Evolutionary conservation across 2,329 filamentous ascomycete genomes (phyloP).

Genomic region (Simplicillium aogashimaense): DNA sequence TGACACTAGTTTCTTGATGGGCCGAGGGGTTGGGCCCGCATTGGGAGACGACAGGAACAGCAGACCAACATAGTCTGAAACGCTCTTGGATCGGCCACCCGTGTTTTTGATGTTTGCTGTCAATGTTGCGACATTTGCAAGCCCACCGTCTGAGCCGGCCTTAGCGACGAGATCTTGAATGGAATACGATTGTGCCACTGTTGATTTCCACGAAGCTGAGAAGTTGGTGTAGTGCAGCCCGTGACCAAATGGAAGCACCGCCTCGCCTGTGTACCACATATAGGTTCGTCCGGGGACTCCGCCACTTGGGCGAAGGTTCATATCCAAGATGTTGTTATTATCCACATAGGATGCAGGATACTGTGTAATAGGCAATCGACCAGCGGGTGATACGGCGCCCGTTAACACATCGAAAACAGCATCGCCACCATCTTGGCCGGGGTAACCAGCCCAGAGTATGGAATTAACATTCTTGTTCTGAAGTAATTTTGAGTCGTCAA

Average conservation of each 20-base stretch:
- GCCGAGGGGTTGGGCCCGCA: conserved; percentile 7
- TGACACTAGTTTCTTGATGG: conserved; percentile 9
- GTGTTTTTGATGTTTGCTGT: conserved; percentile 4
- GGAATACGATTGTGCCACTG: background rate
- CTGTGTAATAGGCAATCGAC: conserved; percentile 42
- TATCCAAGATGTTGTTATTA: conserved; percentile 42
- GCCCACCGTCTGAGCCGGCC: conserved; percentile 2
- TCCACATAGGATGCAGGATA: conserved; percentile 42
- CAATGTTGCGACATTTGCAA: conserved; percentile 3
- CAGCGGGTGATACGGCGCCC: conserved; percentile 39
- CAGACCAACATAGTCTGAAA: conserved; percentile 10
- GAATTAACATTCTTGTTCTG: conserved; percentile 36
- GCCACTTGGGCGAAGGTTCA: conserved; percentile 38
- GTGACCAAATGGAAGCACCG: conserved; percentile 42
- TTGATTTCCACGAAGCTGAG: conserved; percentile 10
- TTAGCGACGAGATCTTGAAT: conserved; percentile 6
- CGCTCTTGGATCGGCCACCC: conserved; percentile 2
- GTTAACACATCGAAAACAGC: conserved; percentile 44
- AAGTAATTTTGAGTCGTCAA: conserved; percentile 41
- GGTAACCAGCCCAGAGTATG: conserved; percentile 48
- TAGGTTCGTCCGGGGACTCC: conserved; percentile 45
- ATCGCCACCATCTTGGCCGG: conserved; percentile 47
- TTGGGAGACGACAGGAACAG: conserved; percentile 8
- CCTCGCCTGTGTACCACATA: conserved; percentile 42
- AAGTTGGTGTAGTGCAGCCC: conserved; percentile 52